Base-by-base conservation (phyloP, 2,329 filamentous ascomycete species). In the Colletotrichum eleusines region DNA sequence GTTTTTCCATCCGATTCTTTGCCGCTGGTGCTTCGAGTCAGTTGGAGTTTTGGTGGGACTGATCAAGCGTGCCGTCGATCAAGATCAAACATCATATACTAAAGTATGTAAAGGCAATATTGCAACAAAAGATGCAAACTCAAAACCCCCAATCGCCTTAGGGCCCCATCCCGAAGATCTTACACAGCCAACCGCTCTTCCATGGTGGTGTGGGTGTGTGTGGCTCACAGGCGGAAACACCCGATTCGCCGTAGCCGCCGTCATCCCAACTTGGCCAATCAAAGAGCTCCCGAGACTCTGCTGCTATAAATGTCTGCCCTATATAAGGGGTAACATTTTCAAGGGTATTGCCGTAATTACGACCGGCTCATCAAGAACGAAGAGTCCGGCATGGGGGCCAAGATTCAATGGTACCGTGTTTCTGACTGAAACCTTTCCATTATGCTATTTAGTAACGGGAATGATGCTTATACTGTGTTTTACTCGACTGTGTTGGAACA, bases 261-360 rank as follows among this genome's bases (percentile, higher is more conserved):
- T 63, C 64, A 59, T 71, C 69, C 58, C 16, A 71, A 20, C 35
- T 26, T 11, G 33, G 31, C 69, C 69, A 71, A 71, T 38, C 53
- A 71, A 58, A 57, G 35, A 20, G 23, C 31, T 4, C 18, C 26
- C 16, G 20, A n/a, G 44, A 31, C 9, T 38, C 35, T 38, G 31
- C 59, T 48, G 23, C 68, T 58, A 62, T 59, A 59, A 71, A 71
- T 68, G 59, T 59, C 44, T 62, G 31, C 20, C 31, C n/a, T n/a
- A n/a, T 20, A 20, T 26, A 35, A 68, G 63, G 68, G 68, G 63
- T 50, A 7, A 5, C 11, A 23, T 42, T 14, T 16, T 26, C 64
- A 68, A 59, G 68, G 68, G 35, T 63, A 48, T 46, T 63, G 58
- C 58, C 44, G 50, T 31, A 28, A 18, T 20, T 40, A 23, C 38